These are phyloP conservation scores for Ilyonectria sp. DNA, from an alignment of 2,329 filamentous ascomycete genomes.

Conservation along the genomic window DNA sequence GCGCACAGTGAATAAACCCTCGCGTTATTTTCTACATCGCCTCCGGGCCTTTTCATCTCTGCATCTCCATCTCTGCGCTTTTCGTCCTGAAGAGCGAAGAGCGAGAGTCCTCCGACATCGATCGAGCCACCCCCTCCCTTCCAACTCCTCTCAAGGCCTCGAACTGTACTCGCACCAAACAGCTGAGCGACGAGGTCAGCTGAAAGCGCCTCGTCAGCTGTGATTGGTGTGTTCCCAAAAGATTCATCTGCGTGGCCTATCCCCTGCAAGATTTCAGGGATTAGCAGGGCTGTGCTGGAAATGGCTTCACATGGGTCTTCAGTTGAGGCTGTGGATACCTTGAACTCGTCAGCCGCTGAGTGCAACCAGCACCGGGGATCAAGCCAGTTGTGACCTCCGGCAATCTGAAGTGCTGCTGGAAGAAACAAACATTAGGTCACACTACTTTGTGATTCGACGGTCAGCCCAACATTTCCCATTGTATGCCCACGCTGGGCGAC, in stretches of 20 bases:
- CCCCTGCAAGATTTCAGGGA: background rate
- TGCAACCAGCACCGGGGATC: constrained; percentile 59
- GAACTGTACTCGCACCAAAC: constrained; percentile 47
- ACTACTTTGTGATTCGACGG: background rate
- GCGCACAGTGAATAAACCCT: background rate
- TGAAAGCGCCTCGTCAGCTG: constrained; percentile 45
- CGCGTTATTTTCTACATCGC: background rate
- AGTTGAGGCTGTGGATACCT: constrained; percentile 43
- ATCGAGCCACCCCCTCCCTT: constrained; percentile 9
- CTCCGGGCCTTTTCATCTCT: background rate
- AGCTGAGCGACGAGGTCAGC: constrained; percentile 47
- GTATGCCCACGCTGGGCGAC: background rate
- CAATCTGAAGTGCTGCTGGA: constrained; percentile 42
- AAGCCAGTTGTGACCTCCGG: constrained; percentile 59
- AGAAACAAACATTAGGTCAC: constrained; percentile 37
- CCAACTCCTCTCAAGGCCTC: constrained; percentile 12
- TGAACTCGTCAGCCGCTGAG: constrained; percentile 60
- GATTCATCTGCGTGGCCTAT: constrained; percentile 53
- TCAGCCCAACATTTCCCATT: constrained; percentile 3
- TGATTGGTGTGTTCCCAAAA: constrained; percentile 47
- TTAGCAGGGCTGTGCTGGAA: constrained; percentile 12
- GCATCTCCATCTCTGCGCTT: background rate
- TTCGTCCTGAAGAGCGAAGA: background rate
- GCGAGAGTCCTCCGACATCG: constrained; percentile 14
- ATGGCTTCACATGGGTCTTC: background rate